Evolutionary conservation across 768 basidiomycete genomes (phyloP), one percentile per base, ranked within the genome.

Genomic region (Kwoniella newhampshirensis): DNA sequence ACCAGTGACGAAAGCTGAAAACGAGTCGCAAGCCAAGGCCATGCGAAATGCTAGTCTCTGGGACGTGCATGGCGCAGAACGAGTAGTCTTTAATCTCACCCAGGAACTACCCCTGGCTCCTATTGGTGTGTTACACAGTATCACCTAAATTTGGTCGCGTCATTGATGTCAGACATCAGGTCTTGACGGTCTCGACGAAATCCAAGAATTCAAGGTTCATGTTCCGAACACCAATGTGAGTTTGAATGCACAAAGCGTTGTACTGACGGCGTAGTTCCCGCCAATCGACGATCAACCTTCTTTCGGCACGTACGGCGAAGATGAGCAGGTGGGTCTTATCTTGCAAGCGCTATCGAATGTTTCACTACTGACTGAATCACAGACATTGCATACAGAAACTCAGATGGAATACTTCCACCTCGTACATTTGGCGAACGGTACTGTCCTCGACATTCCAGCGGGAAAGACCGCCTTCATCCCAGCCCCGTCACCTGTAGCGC

Each of bases 161-260:
- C 27, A 15, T 35, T 23, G 9, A 41, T 28, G 9, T 21, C 43
- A n/a, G 2, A 20, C 23, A 20, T 11, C 37, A 36, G 42, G 28
- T 20, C 0, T 20, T 20, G 21, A 1, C 4, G 46, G 35, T 1
- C 20, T 59, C 2, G 57, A 54, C 21, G 30, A 51, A 27, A 27
- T 64, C 21, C 28, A 48, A 28, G 45, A 62, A 3, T 67, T 67
- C 46, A n/a, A n/a, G 12, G 53, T 63, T 5, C 53, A 60, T 36
- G 51, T 63, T 2, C 65, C 65, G n/a, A 41, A 49, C 28, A 63
- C 62, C 25, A 67, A 67, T 43, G 65, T 67, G 43, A 55, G 62
- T 60, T 8, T 0, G 9, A 0, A 23, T 9, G 27, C 40, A 26
- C 1, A n/a, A 36, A 35, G 8, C 1, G 3, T 0, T 48, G 15